Base-by-base conservation (phyloP, 1,284 basidiomycete genomes). In the Anthracocystis setariae region DNA sequence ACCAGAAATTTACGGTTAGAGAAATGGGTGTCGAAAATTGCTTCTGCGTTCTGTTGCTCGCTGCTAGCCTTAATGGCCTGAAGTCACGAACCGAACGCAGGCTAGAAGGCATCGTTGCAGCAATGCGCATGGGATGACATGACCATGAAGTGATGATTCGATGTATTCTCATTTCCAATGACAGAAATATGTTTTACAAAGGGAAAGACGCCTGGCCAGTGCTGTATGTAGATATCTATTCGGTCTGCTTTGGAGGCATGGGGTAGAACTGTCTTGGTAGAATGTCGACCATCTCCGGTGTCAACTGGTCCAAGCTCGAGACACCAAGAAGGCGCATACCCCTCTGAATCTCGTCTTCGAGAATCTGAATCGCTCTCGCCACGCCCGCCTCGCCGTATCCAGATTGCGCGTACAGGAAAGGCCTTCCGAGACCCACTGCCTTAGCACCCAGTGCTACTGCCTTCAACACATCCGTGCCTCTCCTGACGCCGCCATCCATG, bases 401-500 rank as follows among this genome's bases (percentile, higher is more conserved):
- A 87, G 91, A 91, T 84, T 94, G 92, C 1, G 92, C 92, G 77
- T 91, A 94, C n/a, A 96, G 85, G 86, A 95, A 94, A 0, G 91
- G 88, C 25, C 94, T 88, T 0, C 94, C 94, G 23, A 97, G 85
- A 1, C 94, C 94, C 7, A 95, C 93, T 4, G 91, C 93, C 69
- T 86, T 90, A 1, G 94, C 94, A 17, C 76, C 72, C 37, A 97
- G 86, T 73, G 92, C 94, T 2, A 97, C 84, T 0, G 93, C 93
- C 84, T 97, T 97, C 52, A 97, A 84, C 8, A 95, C 89, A 82
- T 82, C 82, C 32, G 82, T 75, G 21, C 94, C 94, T 42, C 94
- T 87, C 52, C 87, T 86, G 32, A 93, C 86, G 4, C 93, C 94
- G 15, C 94, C 94, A 81, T 97, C 94, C 57, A 95, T 88, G 76